These are phyloP conservation scores for Nemania sp. DNA, from an alignment of 2,329 filamentous ascomycete species.

Conservation along the genomic window DNA sequence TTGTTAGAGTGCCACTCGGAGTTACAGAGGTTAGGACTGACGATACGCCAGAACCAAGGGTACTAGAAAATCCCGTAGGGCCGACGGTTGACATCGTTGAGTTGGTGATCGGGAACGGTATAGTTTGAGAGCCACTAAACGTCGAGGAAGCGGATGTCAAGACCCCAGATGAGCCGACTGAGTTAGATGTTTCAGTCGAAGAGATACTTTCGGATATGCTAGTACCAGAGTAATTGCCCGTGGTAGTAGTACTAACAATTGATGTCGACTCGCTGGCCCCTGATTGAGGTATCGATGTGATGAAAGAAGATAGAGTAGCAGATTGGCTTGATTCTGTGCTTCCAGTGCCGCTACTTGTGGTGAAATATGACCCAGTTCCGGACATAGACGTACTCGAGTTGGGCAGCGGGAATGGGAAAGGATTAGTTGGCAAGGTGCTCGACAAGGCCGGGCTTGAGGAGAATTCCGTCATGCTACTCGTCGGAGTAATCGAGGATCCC, in stretches of 20 bases:
- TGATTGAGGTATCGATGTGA: constrained; percentile 8
- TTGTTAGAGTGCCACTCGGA: constrained; percentile 25
- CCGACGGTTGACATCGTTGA: constrained; percentile 29
- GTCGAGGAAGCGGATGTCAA: constrained; percentile 15
- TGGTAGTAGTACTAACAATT: not conserved
- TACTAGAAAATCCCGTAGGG: constrained; percentile 30
- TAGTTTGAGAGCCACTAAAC: constrained; percentile 28
- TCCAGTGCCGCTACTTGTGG: constrained; percentile 18
- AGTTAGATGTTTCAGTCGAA: constrained; percentile 11
- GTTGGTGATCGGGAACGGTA: constrained; percentile 40
- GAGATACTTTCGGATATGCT: not conserved
- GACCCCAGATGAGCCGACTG: too few species aligned
- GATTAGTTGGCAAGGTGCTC: constrained; percentile 14
- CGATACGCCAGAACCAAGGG: constrained; percentile 8
- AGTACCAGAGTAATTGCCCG: constrained; percentile 12
- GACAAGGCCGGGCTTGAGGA: constrained; percentile 7
- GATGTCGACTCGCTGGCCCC: constrained; percentile 9
- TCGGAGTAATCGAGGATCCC: constrained; percentile 4
- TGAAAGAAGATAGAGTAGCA: constrained; percentile 6
- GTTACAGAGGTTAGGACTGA: constrained; percentile 22
- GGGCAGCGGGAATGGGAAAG: constrained; percentile 32
- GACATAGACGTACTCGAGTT: constrained; percentile 30
- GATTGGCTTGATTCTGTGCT: constrained; percentile 6
- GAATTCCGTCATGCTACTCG: not conserved
- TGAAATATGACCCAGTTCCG: constrained; percentile 23